Conservation (phyloP, 2,329 filamentous ascomycete species). For the Aspergillus novoparasiticus region DNA sequence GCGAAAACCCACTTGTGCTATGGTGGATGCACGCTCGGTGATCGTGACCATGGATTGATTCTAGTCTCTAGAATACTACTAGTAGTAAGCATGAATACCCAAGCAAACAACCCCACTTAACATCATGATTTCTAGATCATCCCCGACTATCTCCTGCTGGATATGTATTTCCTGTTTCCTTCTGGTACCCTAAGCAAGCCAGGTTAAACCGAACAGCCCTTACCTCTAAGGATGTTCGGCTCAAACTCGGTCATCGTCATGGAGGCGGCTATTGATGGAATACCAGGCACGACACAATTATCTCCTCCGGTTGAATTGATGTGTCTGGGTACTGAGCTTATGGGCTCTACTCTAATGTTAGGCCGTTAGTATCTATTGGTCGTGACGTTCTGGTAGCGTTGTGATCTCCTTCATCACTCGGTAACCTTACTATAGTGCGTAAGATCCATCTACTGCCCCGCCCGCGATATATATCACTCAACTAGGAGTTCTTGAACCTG, state of each 20-base stretch:
- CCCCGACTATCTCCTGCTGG: not conserved
- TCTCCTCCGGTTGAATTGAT: not conserved
- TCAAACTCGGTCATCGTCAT: not conserved
- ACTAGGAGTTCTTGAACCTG: not conserved
- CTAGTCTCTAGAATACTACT: too few relatives aligned
- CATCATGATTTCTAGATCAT: not conserved
- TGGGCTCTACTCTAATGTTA: not conserved
- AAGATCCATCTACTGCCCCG: not conserved
- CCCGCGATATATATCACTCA: not conserved
- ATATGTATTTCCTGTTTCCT: not conserved
- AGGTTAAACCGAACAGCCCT: constrained; percentile 1
- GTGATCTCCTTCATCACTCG: not conserved
- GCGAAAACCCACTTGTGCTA: not conserved
- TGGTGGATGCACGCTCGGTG: not conserved
- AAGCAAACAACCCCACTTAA: not conserved
- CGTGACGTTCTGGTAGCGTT: not conserved
- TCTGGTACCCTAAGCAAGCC: not conserved
- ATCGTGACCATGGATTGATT: not conserved
- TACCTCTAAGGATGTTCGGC: constrained; percentile 10
- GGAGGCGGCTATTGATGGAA: not conserved
- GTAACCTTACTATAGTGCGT: not conserved
- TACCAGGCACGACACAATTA: not conserved
- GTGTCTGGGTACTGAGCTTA: not conserved
- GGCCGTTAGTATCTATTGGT: not conserved
- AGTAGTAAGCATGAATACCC: not conserved